phyloP scores from a whole-genome alignment of 73 alveolate genomes.

The Uronychia setigera region DNA sequence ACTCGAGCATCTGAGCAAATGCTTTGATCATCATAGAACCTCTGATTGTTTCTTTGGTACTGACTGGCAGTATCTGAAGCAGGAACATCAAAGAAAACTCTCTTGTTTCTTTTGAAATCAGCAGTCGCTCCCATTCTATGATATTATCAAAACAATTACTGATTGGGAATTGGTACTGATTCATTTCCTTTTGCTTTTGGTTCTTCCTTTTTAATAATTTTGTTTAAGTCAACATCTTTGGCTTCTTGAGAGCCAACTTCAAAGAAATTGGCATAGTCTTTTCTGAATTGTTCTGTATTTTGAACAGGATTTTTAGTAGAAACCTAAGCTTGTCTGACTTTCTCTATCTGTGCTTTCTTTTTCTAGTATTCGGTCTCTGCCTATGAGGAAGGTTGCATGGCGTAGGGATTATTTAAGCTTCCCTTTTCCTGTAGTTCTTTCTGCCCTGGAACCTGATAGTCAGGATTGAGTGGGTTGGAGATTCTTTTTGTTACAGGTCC shows the following conservation, averaged over 20 bases:
- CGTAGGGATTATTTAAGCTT: conserved; percentile 14
- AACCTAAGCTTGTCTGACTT: neutral
- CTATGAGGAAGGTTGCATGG: neutral
- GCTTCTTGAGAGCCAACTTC: conserved; percentile 24
- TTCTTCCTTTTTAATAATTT: conserved; percentile 37
- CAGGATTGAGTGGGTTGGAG: conserved; percentile 79
- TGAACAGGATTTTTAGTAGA: neutral
- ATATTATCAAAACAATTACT: too few relatives aligned
- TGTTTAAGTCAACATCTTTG: conserved; percentile 43
- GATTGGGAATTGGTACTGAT: neutral
- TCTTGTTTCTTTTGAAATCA: conserved; percentile 25
- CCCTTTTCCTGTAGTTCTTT: conserved; percentile 44
- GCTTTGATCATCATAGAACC: neutral
- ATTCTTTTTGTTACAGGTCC: conserved; percentile 82
- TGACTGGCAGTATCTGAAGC: conserved; percentile 29
- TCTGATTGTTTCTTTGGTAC: neutral
- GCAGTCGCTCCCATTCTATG: neutral
- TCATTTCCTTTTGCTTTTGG: conserved; percentile 9
- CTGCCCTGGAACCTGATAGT: conserved; percentile 57
- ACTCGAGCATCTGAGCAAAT: neutral
- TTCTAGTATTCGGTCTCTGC: neutral
- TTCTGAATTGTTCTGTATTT: conserved; percentile 25
- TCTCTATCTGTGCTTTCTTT: neutral
- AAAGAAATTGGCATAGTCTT: conserved; percentile 47
- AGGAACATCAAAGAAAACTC: conserved; percentile 27